These are phyloP conservation scores for Amphicarpaea edgeworthii DNA, from an alignment of 306 rosid species.

Conservation along the genomic window DNA sequence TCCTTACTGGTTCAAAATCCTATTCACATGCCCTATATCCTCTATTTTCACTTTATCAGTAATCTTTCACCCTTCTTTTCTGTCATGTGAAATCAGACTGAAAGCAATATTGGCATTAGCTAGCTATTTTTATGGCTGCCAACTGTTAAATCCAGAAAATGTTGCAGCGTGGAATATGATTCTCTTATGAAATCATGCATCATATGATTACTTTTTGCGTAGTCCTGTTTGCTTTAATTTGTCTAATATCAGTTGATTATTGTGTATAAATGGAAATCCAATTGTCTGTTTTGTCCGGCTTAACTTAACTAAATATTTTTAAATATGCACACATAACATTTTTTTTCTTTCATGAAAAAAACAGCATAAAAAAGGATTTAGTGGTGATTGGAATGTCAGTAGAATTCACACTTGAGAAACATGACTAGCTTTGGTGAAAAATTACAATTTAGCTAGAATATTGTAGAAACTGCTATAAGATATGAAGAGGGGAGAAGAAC, in stretches of 20 bases:
- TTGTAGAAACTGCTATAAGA: constrained; percentile 26
- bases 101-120: background rate
- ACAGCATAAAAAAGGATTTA: background rate
- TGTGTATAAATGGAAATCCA: background rate
- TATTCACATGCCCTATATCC: too few species aligned
- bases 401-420: constrained; percentile 44
- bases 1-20: too few species aligned
- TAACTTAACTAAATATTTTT: background rate
- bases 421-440: constrained; percentile 47
- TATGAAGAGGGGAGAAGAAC: background rate
- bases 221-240: background rate
- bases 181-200: background rate
- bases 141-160: background rate
- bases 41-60: too few species aligned
- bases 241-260: background rate
- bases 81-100: background rate
- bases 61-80: background rate
- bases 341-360: background rate
- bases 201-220: background rate
- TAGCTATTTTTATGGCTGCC: background rate
- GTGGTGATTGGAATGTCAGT: constrained; percentile 26
- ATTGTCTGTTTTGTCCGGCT: background rate
- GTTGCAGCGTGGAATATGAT: too few species aligned
- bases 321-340: background rate
- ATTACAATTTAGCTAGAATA: constrained; percentile 44